Conservation (phyloP, 768 basidiomycete species). For the Suillus fuscotomentosus region DNA sequence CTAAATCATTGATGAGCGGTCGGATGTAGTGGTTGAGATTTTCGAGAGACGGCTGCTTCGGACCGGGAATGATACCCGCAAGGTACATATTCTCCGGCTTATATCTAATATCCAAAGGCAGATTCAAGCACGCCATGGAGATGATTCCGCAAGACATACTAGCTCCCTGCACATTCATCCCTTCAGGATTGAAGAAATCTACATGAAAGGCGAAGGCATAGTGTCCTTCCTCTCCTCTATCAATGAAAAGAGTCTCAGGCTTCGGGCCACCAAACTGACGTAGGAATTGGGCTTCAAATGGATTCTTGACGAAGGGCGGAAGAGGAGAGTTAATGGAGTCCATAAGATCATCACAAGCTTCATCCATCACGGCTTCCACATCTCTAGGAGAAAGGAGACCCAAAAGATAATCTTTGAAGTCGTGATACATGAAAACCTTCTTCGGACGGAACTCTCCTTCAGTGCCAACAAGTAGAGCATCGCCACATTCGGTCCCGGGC, state of each 20-base stretch:
- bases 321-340: neutral
- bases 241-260: neutral
- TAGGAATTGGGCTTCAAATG: neutral
- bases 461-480: neutral
- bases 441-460: neutral
- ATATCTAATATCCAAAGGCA: too few species aligned
- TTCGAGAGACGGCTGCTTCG: too few species aligned
- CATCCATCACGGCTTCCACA: neutral
- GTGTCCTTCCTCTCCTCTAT: constrained; percentile 15
- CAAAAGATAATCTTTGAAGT: constrained; percentile 6
- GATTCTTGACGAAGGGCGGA: constrained; percentile 8
- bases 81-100: too few species aligned
- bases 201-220: too few species aligned
- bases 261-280: neutral
- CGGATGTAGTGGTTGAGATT: constrained; percentile 10
- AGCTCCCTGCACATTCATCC: too few species aligned
- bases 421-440: constrained; percentile 4
- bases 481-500: neutral
- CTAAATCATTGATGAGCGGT: constrained; percentile 12
- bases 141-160: too few species aligned
- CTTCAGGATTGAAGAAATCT: too few species aligned
- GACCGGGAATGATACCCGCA: too few species aligned
- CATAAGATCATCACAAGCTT: neutral
- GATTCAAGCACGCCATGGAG: too few species aligned
- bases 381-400: neutral